These are phyloP conservation scores for Verticillium isaacii DNA, from an alignment of 2,329 filamentous ascomycete genomes.

Conservation along the genomic window DNA sequence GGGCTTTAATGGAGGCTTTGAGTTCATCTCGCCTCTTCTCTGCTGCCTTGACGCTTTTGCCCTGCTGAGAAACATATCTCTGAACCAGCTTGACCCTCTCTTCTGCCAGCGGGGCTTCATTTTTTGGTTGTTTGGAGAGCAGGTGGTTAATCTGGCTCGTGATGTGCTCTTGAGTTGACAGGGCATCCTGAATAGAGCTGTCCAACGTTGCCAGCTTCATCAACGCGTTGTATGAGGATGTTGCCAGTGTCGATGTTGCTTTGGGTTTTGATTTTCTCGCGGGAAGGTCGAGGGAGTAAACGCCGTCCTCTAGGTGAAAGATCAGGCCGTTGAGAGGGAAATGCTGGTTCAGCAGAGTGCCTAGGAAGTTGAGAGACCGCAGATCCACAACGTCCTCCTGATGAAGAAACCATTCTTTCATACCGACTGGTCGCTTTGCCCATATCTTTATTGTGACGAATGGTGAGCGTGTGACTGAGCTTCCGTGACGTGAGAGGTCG, in stretches of 20 bases:
- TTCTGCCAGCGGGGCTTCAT: conserved; percentile 41
- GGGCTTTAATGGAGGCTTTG: conserved; percentile 56
- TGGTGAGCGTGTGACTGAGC: conserved; percentile 61
- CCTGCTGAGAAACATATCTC: conserved; percentile 57
- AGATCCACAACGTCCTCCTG: conserved; percentile 70
- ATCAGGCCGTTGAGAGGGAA: conserved; percentile 79
- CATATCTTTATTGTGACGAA: conserved; percentile 68
- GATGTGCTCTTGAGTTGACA: conserved; percentile 69
- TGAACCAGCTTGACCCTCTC: conserved; percentile 43
- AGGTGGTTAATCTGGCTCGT: conserved; percentile 71
- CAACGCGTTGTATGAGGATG: conserved; percentile 80
- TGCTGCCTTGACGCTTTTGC: conserved; percentile 58
- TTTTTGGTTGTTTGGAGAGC: conserved; percentile 34
- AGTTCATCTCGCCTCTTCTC: conserved; percentile 64
- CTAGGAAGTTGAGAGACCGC: conserved; percentile 71
- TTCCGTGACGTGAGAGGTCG: conserved; percentile 61
- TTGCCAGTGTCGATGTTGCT: conserved; percentile 47
- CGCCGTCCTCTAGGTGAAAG: conserved; percentile 79
- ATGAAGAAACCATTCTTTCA: conserved; percentile 47
- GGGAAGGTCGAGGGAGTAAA: conserved; percentile 75
- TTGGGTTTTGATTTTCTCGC: conserved; percentile 44
- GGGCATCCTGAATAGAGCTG: conserved; percentile 84
- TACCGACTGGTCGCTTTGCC: conserved; percentile 51
- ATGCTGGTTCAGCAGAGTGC: conserved; percentile 62
- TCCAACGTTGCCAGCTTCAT: conserved; percentile 87